phyloP scores from a whole-genome alignment of 129 eudicot species.

The Calendula officinalis region DNA sequence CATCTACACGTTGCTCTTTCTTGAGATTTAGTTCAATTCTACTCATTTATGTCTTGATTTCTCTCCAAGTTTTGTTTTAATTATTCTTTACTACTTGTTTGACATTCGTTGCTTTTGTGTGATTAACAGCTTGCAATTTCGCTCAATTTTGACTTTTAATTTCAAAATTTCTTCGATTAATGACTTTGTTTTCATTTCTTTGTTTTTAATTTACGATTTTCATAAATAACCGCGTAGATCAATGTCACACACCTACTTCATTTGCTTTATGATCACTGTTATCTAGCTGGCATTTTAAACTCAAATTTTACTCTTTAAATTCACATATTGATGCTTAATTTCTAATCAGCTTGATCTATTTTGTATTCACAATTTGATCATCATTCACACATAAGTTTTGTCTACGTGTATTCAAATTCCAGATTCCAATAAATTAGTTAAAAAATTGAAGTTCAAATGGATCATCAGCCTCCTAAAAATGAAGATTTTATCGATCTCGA shows the following conservation, averaged over 20 bases:
- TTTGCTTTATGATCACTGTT: constrained; percentile 21
- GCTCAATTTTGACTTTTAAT: constrained; percentile 28
- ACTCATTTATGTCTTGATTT: constrained; percentile 4
- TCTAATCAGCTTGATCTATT: constrained; percentile 9
- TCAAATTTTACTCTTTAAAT: neutral
- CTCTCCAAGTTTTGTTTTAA: neutral
- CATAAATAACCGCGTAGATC: constrained; percentile 1
- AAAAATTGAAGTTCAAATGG: too few relatives aligned
- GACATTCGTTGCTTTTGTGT: constrained; percentile 29
- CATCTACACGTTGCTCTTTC: too few relatives aligned
- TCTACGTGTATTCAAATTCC: too few relatives aligned
- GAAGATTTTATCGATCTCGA: constrained; percentile 60
- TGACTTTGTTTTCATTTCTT: neutral
- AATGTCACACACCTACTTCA: neutral
- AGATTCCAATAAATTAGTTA: too few relatives aligned
- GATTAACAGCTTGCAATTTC: constrained; percentile 25
- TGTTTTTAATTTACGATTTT: neutral
- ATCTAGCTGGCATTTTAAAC: constrained; percentile 5
- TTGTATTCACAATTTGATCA: constrained; percentile 19
- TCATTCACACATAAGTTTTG: neutral
- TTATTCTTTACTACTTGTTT: constrained; percentile 22
- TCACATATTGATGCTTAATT: neutral
- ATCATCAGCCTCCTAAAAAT: constrained; percentile 4
- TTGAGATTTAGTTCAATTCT: constrained; percentile 1
- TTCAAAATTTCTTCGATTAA: neutral